Evolutionary conservation across 2,329 filamentous ascomycete genomes (phyloP).

Genomic region (Colletotrichum sp.): DNA sequence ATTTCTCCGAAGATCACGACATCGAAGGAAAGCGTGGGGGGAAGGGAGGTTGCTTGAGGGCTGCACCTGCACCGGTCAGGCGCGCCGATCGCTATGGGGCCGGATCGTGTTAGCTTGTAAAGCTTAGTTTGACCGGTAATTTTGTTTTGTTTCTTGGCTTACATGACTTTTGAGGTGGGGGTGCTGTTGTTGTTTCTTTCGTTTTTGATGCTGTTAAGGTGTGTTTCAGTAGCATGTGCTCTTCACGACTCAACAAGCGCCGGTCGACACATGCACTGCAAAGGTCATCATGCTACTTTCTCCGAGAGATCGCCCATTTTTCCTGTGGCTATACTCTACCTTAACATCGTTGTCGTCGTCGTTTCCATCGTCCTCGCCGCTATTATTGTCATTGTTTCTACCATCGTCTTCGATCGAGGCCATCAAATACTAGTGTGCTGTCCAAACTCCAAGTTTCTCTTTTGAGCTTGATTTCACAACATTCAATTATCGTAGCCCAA

Average conservation of each 20-base stretch:
- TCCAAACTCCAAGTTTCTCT: background rate
- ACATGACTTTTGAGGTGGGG: background rate
- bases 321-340: no score
- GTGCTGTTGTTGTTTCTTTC: background rate
- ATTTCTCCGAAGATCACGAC: slow-evolving; percentile 19
- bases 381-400: no score
- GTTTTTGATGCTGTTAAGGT: background rate
- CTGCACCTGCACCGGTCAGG: background rate
- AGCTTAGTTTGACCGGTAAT: background rate
- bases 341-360: no score
- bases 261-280: no score
- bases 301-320: no score
- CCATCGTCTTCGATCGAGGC: no score
- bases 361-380: no score
- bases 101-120: background rate
- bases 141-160: background rate
- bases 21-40: slow-evolving; percentile 9
- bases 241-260: background rate
- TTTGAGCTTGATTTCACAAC: background rate
- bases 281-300: no score
- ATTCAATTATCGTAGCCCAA: background rate
- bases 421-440: background rate
- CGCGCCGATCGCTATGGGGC: background rate
- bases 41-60: background rate
- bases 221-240: background rate